Evolutionary conservation across 257 asterid species (phyloP), one percentile per base, ranked within the genome.

Genomic region (Nicotiana attenuata): DNA sequence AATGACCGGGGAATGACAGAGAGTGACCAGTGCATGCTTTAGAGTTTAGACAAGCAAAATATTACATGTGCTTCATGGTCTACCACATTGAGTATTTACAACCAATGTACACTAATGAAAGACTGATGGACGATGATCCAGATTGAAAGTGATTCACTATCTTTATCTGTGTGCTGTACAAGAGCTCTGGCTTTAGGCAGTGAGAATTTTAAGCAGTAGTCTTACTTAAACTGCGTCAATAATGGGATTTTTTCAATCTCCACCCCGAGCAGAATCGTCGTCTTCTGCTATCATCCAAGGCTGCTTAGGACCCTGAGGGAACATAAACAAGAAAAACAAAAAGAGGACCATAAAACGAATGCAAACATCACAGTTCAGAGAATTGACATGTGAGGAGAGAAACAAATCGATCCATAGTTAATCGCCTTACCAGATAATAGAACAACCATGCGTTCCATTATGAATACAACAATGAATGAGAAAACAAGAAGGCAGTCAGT

Each of bases 211-310:
- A 24, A 24, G 45, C 63, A 4, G 63, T 26, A 24, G 20, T 71
- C 22, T 75, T 75, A 75, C 63, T 50, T 50, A 7, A 24, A 73
- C 41, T 47, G 78, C 22, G 1, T 20, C 24, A 50, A 1, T 16
- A 50, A 7, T 15, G 63, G 63, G 38, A 5, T 75, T 13, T 41
- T 9, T 41, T 16, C 63, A 47, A 26, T 24, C 15, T 41, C 50
- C 45, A 26, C 26, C 80, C 20, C 7, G 24, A 10, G 41, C 81
- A 60, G 85, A 80, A 79, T 87, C 93, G 47, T 89, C 94, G 28
- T 89, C 93, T 20, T 87, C 92, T 28, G 84, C 85, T 76, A 81
- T 87, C 99, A 95, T 93, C 99, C 99, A 95, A 1, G 96, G 97
- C 53, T 83, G 97, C 83, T 86, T 91, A 28, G 96, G 97, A 55